Base-by-base conservation (phyloP, 352 stramenopile species). In the Phytophthora hibernalis region DNA sequence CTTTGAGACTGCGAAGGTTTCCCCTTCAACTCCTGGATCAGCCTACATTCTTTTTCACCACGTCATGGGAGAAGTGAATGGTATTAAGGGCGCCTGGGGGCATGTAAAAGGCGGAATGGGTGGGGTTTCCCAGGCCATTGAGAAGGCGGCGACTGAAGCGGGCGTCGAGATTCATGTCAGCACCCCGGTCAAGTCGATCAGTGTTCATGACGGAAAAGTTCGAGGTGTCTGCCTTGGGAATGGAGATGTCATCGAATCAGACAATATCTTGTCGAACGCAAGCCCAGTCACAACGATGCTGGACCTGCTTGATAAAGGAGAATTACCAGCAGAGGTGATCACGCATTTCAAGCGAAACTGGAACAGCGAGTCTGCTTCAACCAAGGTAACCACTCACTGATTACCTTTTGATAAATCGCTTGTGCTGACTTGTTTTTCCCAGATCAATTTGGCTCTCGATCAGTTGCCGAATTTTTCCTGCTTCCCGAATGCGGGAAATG, bases 1-100 rank as follows among this genome's bases (percentile, higher is more conserved):
- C 10, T 10, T 16, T 15, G 18, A 13, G n/a, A 47, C 1, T 16
- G 26, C n/a, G 8, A 53, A 93, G 85, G 72, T 94, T 15, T 92
- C 83, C 15, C 90, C 90, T 1, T 95, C 83, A 18, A 92, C 85
- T 10, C 87, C 89, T 43, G 91, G 91, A 40, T 97, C 89, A 2
- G 91, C 87, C 0, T 97, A 97, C 61, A 96, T 97, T 44, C 65
- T 97, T 18, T 91, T 97, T 22, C 91, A 97, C 45, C 91, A 97
- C 55, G 92, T 97, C 20, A 97, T 97, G 91, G 91, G 91, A 18
- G 91, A 97, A 76, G 85, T 94, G 16, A 92, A 94, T 40, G 90
- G 90, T 18, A 63, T 93, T 10, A 95, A 96, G 47, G 91, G 91
- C 15, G 87, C 88, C 48, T 97, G 92, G 92, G 87, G 89, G 0